These are phyloP conservation scores for Candida pini DNA, from an alignment of 805 yeast species.

Conservation along the genomic window DNA sequence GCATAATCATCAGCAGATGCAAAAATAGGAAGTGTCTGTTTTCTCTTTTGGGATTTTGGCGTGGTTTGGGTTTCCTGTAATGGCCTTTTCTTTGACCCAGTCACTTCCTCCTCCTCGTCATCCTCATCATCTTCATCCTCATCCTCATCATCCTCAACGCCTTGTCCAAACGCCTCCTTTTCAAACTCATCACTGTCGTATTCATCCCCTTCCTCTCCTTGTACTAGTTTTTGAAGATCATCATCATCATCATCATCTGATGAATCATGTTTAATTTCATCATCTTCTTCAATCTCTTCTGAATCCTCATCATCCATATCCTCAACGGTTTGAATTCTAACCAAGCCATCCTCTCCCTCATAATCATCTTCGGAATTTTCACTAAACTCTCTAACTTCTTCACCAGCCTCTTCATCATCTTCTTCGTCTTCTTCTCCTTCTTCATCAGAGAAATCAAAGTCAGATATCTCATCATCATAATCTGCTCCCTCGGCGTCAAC, in stretches of 20 bases:
- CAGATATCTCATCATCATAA: conserved; percentile 31
- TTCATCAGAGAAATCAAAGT: conserved; percentile 33
- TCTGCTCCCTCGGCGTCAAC: conserved; percentile 43
- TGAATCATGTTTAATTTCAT: conserved; percentile 20
- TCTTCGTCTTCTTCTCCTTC: conserved; percentile 30
- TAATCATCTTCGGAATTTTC: conserved; percentile 28
- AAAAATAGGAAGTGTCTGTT: conserved; percentile 72
- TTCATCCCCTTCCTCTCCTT: conserved; percentile 18
- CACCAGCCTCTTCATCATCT: conserved; percentile 28
- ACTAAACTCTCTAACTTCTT: conserved; percentile 16
- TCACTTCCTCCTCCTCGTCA: conserved; percentile 6
- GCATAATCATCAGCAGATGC: conserved; percentile 89
- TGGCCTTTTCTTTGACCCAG: conserved; percentile 15
- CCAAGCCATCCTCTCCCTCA: conserved; percentile 31
- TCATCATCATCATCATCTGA: conserved; percentile 23
- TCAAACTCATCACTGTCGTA: conserved; percentile 24
- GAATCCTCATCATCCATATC: conserved; percentile 32
- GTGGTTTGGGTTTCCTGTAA: conserved; percentile 10
- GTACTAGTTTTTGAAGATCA: conserved; percentile 16
- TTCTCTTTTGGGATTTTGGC: conserved; percentile 35
- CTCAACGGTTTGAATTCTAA: conserved; percentile 21
- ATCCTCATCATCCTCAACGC: conserved; percentile 23
- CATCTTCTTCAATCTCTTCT: conserved; percentile 25
- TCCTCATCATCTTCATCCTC: conserved; percentile 24
- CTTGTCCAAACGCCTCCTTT: conserved; percentile 20